Evolutionary conservation across 768 basidiomycete genomes (phyloP), one percentile per base, ranked within the genome.

Genomic region (Candolleomyces aberdarensis): DNA sequence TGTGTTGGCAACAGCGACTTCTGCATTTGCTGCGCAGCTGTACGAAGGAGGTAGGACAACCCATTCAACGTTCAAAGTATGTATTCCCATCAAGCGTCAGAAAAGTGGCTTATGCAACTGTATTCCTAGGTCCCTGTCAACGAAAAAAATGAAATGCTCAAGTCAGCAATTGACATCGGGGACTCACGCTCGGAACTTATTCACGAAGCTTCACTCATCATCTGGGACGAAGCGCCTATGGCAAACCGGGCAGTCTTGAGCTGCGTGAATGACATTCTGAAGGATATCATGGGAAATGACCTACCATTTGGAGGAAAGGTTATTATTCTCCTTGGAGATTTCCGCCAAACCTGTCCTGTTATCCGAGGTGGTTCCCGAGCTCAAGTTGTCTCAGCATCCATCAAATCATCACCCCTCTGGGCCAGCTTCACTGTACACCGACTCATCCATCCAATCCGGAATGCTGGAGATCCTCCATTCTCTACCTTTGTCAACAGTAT

Each of bases 201-300:
- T 8, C 60, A 57, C 0, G 60, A 71, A 20, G 67, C 75, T 0
- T 44, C 66, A 1, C 56, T 74, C 0, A 69, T 79, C 20, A 70
- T 76, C 3, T 79, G 77, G 75, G 79, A 80, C 65, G 78, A 80
- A 64, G 71, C 74, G 3, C 78, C 79, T 1, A 78, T 77, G 74
- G 75, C 72, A 15, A 76, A 79, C 53, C 65, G 61, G 26, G 70
- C 75, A 0, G 75, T 72, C 0, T 56, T 76, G 0, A 54, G 62
- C 10, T 77, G 76, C 57, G 71, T 78, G 10, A 73, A 79, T 46
- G 72, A 75, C 15, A 64, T 70, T 0, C 72, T 69, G 31, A 69
- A 70, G 5, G 63, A 62, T 7, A 63, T 74, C 29, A 74, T 67
- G 66, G 48, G 63, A 4, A 71, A 22, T 11, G 56, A 71, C 46